These are phyloP conservation scores for Lipomyces chichibuensis DNA, from an alignment of 805 yeast genomes.

Conservation along the genomic window DNA sequence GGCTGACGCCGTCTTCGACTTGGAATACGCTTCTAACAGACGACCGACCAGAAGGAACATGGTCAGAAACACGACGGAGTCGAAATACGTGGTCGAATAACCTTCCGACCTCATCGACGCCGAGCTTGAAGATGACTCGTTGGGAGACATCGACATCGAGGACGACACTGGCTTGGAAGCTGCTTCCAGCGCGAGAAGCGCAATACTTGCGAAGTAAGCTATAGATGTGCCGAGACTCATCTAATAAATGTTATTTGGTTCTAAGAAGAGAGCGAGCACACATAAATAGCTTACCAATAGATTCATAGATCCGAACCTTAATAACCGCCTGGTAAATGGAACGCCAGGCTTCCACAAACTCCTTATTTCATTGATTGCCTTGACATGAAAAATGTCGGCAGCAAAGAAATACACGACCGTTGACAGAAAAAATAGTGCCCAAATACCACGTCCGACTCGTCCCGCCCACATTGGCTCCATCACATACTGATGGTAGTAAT, in stretches of 20 bases:
- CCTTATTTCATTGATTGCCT: constrained; percentile 62
- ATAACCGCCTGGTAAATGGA: constrained; percentile 58
- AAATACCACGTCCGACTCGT: constrained; percentile 60
- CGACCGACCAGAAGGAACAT: constrained; percentile 74
- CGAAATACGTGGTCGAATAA: constrained; percentile 69
- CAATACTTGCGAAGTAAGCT: constrained; percentile 70
- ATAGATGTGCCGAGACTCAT: constrained; percentile 75
- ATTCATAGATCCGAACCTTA: constrained; percentile 79
- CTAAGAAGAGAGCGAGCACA: background rate
- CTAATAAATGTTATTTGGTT: background rate
- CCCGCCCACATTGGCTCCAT: constrained; percentile 67
- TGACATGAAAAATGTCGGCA: constrained; percentile 70
- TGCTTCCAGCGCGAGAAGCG: constrained; percentile 55
- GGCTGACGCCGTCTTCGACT: constrained; percentile 67
- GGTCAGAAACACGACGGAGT: constrained; percentile 75
- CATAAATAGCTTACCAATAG: constrained; percentile 46
- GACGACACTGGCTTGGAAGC: constrained; percentile 30
- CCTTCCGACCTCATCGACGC: constrained; percentile 44
- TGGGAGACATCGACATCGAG: background rate
- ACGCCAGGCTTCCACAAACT: constrained; percentile 61
- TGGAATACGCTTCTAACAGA: constrained; percentile 66
- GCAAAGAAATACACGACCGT: constrained; percentile 77
- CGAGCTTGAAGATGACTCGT: background rate
- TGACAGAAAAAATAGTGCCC: constrained; percentile 66
- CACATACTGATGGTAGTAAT: constrained; percentile 55